A percentile compares a stretch with the other conserved stretches of the same genome.
Evolutionary conservation across 495 filamentous ascomycete genomes (phyloP).

Genomic region (Peziza echinospora): DNA sequence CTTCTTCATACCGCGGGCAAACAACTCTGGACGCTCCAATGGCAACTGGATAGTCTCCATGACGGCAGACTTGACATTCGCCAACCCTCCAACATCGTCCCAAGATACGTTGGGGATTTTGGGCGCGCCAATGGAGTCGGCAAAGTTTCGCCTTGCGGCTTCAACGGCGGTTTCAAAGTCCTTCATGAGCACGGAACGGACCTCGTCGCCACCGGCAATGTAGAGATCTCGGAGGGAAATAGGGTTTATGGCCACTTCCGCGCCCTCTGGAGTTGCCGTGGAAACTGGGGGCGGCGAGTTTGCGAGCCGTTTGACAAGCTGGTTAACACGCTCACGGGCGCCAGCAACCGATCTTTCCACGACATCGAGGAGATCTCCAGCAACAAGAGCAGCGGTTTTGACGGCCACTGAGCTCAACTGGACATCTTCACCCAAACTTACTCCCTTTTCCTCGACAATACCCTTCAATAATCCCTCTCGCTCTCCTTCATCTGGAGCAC

Average conservation of each 20-base stretch:
- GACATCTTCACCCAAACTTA: constrained; percentile 55
- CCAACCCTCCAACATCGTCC: constrained; percentile 88
- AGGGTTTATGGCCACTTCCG: constrained; percentile 18
- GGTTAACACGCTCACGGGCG: constrained; percentile 46
- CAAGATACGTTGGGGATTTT: constrained; percentile 95
- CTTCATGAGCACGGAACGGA: constrained; percentile 52
- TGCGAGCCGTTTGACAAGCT: constrained; percentile 29
- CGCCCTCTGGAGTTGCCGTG: constrained; percentile 4
- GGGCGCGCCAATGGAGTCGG: constrained; percentile 87
- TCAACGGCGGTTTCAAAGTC: constrained; percentile 87
- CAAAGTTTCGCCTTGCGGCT: constrained; percentile 87
- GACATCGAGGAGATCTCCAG: constrained; percentile 82
- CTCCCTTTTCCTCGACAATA: constrained; percentile 50
- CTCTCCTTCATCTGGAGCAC: constrained; percentile 79
- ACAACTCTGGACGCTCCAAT: constrained; percentile 77
- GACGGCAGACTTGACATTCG: constrained; percentile 84
- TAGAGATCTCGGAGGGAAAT: constrained; percentile 61
- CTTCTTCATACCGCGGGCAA: constrained; percentile 98
- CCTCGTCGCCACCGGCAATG: constrained; percentile 68
- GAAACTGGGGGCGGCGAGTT: background rate
- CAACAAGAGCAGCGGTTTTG: constrained; percentile 89
- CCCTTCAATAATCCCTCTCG: constrained; percentile 64
- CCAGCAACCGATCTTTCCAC: constrained; percentile 73
- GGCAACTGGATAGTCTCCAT: constrained; percentile 93
- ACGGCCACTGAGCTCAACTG: constrained; percentile 64